phyloP scores from a whole-genome alignment of 2,329 filamentous ascomycete genomes.

The Phyllosticta capitalensis region DNA sequence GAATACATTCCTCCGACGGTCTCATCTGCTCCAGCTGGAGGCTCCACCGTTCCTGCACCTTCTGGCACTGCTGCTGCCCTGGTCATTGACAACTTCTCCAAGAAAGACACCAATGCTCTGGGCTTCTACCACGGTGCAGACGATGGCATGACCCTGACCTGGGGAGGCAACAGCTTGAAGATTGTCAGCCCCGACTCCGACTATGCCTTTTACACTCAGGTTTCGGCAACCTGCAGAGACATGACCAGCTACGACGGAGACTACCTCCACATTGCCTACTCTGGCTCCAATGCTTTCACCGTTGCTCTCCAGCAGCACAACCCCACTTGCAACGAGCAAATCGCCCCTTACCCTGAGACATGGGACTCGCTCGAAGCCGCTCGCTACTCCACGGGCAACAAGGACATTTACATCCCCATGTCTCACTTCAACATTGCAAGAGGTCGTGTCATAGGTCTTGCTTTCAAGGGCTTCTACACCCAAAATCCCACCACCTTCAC shows the following conservation, averaged over 20 bases:
- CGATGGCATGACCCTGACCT: conserved; percentile 46
- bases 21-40: conserved; percentile 31
- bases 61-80: conserved; percentile 39
- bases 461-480: conserved; percentile 56
- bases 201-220: conserved; percentile 51
- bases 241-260: conserved; percentile 44
- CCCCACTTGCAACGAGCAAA: conserved; percentile 43
- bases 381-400: conserved; percentile 43
- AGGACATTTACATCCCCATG: conserved; percentile 57
- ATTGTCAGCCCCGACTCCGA: conserved; percentile 52
- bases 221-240: conserved; percentile 47
- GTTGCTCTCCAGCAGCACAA: conserved; percentile 61
- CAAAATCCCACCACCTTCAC: conserved; percentile 41
- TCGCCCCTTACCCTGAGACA: conserved; percentile 55
- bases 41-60: conserved; percentile 42
- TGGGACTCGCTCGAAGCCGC: conserved; percentile 58
- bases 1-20: conserved; percentile 40
- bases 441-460: conserved; percentile 47
- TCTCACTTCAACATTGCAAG: conserved; percentile 56
- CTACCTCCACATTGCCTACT: conserved; percentile 57
- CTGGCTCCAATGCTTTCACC: conserved; percentile 53
- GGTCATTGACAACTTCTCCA: conserved; percentile 53
- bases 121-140: conserved; percentile 59
- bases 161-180: conserved; percentile 43
- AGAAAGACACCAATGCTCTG: conserved; percentile 46